Percentiles rank a stretch among this genome's conserved stretches.
Evolutionary conservation across 164 flowering plant genomes (phyloP).

Genomic region (Liquidambar formosana): DNA sequence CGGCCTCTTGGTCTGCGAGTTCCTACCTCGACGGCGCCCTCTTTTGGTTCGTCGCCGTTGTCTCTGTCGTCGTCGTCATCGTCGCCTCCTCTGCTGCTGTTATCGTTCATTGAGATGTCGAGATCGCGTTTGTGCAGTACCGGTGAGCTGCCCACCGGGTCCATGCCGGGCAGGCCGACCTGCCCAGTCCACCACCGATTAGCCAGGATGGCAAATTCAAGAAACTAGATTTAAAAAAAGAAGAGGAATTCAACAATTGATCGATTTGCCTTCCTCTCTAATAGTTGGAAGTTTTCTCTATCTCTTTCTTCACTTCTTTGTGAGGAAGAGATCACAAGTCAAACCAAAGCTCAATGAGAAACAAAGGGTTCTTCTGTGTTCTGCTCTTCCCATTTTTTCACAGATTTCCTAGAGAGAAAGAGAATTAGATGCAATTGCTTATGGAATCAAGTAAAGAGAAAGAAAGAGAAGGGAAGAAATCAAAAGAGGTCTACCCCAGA

Average conservation of each 20-base stretch:
- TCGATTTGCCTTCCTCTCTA: not conserved
- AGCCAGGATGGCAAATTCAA: constrained; percentile 28
- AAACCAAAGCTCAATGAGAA: not conserved
- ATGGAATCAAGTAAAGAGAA: constrained; percentile 11
- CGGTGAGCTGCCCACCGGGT: constrained; percentile 30
- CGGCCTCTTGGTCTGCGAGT: constrained; percentile 66
- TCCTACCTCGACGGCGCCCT: constrained; percentile 65
- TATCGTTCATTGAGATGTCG: constrained; percentile 27
- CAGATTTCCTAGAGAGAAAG: not conserved
- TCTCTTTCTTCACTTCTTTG: not conserved
- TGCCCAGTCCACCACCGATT: constrained; percentile 46
- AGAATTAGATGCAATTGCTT: constrained; percentile 20
- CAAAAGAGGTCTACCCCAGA: not conserved
- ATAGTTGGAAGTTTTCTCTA: no score
- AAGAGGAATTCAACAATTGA: not conserved
- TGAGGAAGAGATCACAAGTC: not conserved
- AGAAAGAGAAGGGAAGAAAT: not conserved
- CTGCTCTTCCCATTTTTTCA: not conserved
- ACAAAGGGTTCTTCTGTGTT: not conserved
- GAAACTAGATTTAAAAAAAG: not conserved
- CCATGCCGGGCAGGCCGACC: constrained; percentile 37
- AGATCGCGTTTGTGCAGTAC: constrained; percentile 28
- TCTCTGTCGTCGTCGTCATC: constrained; percentile 53
- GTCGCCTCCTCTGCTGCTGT: constrained; percentile 19
- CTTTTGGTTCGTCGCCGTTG: constrained; percentile 51